Conservation (phyloP, 1,139 yeast species). For the Kluyveromyces sp. region DNA sequence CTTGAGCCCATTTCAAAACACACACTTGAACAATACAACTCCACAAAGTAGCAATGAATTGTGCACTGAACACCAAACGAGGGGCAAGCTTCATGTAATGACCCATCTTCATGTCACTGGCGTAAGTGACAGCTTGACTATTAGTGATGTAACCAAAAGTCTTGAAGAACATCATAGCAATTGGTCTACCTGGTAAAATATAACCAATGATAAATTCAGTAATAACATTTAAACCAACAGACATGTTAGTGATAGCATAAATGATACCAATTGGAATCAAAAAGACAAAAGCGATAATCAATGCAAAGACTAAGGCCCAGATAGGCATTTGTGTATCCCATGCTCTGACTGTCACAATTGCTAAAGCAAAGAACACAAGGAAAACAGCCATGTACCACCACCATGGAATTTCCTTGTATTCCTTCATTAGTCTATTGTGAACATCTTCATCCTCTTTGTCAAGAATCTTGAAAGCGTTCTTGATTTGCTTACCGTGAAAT, state of each 20-base stretch:
- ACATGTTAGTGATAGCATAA: constrained; percentile 47
- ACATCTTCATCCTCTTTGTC: constrained; percentile 47
- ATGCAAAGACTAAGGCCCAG: constrained; percentile 50
- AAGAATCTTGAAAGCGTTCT: constrained; percentile 37
- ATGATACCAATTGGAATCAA: constrained; percentile 50
- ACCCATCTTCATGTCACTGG: constrained; percentile 53
- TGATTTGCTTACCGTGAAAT: constrained; percentile 50
- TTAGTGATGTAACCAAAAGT: constrained; percentile 54
- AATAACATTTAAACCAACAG: constrained; percentile 50
- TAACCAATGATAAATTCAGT: constrained; percentile 59
- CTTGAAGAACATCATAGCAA: constrained; percentile 55
- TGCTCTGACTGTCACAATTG: constrained; percentile 40
- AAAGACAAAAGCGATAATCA: constrained; percentile 43
- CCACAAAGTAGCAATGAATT: constrained; percentile 38
- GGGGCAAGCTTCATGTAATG: constrained; percentile 61
- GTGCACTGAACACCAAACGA: constrained; percentile 49
- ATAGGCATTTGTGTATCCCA: constrained; percentile 42
- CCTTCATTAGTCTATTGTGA: constrained; percentile 52
- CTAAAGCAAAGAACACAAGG: constrained; percentile 40
- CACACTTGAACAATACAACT: constrained; percentile 37
- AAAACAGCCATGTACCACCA: constrained; percentile 56
- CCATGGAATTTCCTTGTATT: constrained; percentile 54
- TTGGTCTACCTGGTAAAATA: constrained; percentile 53
- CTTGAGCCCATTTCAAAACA: constrained; percentile 41
- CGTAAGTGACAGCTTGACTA: constrained; percentile 48